Conservation (phyloP, 2,329 filamentous ascomycete genomes). For the Pseudopithomyces maydicus region DNA sequence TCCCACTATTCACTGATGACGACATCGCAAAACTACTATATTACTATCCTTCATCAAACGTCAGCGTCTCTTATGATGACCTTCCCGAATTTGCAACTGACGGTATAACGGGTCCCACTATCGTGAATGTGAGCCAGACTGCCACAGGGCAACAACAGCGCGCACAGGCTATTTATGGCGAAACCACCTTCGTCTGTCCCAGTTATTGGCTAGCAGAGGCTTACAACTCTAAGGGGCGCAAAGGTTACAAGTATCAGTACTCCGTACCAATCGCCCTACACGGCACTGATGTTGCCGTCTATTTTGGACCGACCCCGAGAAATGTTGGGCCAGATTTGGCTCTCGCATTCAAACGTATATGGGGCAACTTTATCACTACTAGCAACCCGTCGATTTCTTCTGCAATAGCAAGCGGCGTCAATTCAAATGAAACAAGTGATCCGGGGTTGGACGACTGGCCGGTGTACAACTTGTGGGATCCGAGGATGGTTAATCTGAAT, state of each 20-base stretch:
- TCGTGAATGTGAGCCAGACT: conserved; percentile 56
- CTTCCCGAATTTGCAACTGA: conserved; percentile 35
- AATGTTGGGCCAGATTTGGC: conserved; percentile 16
- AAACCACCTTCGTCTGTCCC: conserved; percentile 61
- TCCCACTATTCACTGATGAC: conserved; percentile 33
- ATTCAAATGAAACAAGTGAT: conserved; percentile 4
- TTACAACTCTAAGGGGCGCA: conserved; percentile 27
- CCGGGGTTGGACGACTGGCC: conserved; percentile 19
- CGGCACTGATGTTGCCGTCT: conserved; percentile 14
- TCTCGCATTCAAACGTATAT: conserved; percentile 16
- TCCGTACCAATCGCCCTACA: conserved; percentile 22
- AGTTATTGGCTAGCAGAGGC: conserved; percentile 61
- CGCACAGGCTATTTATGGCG: conserved; percentile 58
- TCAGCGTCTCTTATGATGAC: conserved; percentile 27
- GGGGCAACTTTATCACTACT: conserved; percentile 22
- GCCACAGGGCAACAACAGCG: conserved; percentile 62
- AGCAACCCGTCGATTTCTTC: conserved; percentile 18
- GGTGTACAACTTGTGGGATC: conserved; percentile 8
- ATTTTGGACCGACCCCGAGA: conserved; percentile 17
- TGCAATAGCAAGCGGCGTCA: conserved; percentile 10
- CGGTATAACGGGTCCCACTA: conserved; percentile 47
- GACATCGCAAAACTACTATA: conserved; percentile 48
- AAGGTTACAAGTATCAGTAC: conserved; percentile 27
- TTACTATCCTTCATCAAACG: conserved; percentile 43
- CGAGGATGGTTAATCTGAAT: conserved; percentile 22